Evolutionary conservation across 225 moss, liverwort and hornwort genomes (phyloP).

Genomic region (Pseudisothecium myosuroides): DNA sequence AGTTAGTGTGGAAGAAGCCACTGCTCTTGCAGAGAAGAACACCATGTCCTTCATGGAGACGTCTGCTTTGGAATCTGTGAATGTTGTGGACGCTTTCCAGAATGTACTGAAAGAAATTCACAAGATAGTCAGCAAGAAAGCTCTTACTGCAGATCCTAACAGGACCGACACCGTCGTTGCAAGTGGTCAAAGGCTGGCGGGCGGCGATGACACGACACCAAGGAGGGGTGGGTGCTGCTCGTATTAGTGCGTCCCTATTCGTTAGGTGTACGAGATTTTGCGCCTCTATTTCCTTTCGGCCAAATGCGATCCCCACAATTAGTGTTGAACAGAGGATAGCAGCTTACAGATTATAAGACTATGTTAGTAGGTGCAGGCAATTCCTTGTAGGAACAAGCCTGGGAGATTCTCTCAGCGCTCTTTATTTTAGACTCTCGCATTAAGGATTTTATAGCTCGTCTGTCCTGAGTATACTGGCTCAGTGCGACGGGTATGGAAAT

Average conservation of each 20-base stretch:
- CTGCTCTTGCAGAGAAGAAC: slow-evolving; percentile 49
- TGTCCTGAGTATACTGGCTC: slow-evolving; percentile 2
- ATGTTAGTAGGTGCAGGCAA: neutral
- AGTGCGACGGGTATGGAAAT: slow-evolving; percentile 2
- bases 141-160: slow-evolving; percentile 34
- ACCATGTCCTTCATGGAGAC: slow-evolving; percentile 70
- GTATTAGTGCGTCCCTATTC: slow-evolving; percentile 8
- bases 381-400: slow-evolving; percentile 8
- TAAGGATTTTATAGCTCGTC: neutral
- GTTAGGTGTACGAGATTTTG: neutral
- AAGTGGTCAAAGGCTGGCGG: slow-evolving; percentile 45
- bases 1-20: slow-evolving; percentile 52
- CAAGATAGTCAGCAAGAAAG: slow-evolving; percentile 61
- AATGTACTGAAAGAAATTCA: slow-evolving; percentile 55
- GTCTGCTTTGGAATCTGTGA: slow-evolving; percentile 54
- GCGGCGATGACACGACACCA: slow-evolving; percentile 46
- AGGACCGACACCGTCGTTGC: slow-evolving; percentile 29
- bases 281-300: neutral
- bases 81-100: slow-evolving; percentile 59
- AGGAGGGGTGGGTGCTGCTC: slow-evolving; percentile 48
- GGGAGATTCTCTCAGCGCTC: neutral
- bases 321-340: slow-evolving; percentile 2
- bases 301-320: neutral
- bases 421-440: slow-evolving; percentile 3
- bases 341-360: slow-evolving; percentile 5